Evolutionary conservation across 2,329 filamentous ascomycete genomes (phyloP), one percentile per base, ranked within the genome.

Genomic region (Colletotrichum agaves): DNA sequence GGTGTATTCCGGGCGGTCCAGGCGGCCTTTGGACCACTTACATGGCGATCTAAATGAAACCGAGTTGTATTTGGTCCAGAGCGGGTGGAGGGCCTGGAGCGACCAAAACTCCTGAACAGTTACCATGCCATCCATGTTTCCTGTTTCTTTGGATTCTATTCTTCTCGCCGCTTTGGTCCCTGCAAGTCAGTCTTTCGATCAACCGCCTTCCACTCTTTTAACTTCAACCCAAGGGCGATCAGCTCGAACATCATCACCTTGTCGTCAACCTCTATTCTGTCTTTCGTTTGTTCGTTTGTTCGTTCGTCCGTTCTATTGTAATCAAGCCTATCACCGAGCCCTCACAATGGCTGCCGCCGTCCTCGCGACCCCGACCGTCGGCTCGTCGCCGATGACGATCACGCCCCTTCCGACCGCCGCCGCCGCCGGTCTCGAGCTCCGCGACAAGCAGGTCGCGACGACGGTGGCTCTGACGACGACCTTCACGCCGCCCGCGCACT

Each of bases 381-480:
- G 17, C 33, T 35, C 37, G 19, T 39, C 52, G 52, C 52, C 52
- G 12, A 39, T 56, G 52, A 56, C 52, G 3, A 41, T 41, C 35
- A 56, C 35, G 13, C 52, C 52, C 19, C 23, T 43, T 2, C 33
- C 52, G 35, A 56, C 52, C 12, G 33, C 52, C 10, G 52, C 52
- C 12, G 33, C 52, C 10, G 52, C 52, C 50, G 33, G 33, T 17
- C 33, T 56, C 17, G 52, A 56, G 21, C 52, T 39, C 15, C 52
- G 52, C 39, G 39, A 58, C 55, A 44, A 46, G 37, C 57, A 61
- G 50, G 39, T 46, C 63, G 52, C 52, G 35, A 56, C 33, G 31
- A 46, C 53, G n/a, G 61, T 59, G 15, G 61, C 64, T 4, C 47
- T 67, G 37, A 67, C 61, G 61, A 67, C 64, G 31, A 64, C 64